Percentiles rank a stretch among this genome's conserved stretches.
phyloP scores from a whole-genome alignment of 140 eudicot species.

The Anethum foeniculum region DNA sequence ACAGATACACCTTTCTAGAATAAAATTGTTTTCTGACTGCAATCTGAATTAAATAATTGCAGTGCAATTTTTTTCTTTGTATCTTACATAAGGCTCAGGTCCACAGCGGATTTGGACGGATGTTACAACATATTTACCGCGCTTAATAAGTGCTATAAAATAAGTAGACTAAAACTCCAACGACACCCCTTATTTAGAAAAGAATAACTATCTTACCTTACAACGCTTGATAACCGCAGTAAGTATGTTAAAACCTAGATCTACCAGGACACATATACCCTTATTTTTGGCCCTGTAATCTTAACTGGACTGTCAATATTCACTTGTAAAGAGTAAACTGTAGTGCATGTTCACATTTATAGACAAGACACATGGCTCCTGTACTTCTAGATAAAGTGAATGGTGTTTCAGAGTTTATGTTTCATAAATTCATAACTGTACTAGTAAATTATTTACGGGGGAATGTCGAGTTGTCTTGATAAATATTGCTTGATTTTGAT shows the following conservation, averaged over 20 bases:
- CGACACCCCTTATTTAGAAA: no score
- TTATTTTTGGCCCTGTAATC: neutral
- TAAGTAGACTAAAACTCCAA: no score
- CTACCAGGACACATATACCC: no score
- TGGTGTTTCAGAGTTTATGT: neutral
- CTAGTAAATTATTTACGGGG: neutral
- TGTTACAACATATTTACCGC: no score
- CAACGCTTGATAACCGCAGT: no score
- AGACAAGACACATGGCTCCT: neutral
- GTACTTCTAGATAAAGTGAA: neutral
- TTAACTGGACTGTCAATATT: neutral
- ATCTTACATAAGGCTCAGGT: neutral
- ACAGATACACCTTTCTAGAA: neutral
- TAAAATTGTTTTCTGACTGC: neutral
- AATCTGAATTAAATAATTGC: neutral
- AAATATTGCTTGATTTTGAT: neutral
- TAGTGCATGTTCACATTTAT: neutral
- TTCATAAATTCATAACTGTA: neutral
- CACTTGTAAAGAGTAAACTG: neutral
- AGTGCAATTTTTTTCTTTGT: neutral
- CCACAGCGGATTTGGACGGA: no score
- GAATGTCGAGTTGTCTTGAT: neutral
- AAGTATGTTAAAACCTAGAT: no score
- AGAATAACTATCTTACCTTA: no score
- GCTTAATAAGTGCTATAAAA: no score